Conservation (phyloP, 2,329 filamentous ascomycete species). For the Juglanconis sp. region DNA sequence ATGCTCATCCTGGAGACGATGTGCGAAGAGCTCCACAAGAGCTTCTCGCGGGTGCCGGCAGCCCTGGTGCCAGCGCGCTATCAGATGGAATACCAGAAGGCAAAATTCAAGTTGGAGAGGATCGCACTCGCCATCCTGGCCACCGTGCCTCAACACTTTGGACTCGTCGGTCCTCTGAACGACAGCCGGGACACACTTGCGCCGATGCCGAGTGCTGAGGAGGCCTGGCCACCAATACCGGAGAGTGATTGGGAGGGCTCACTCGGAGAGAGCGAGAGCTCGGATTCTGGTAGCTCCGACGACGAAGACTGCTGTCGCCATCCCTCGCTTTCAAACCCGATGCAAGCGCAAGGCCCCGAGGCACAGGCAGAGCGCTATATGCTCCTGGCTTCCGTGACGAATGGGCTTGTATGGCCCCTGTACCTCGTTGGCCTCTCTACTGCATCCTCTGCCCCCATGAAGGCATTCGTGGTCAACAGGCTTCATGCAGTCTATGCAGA, state of each 20-base stretch:
- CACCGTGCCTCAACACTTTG: conserved; percentile 48
- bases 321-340: conserved; percentile 39
- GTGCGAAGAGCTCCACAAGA: conserved; percentile 39
- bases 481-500: conserved; percentile 43
- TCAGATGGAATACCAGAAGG: conserved; percentile 32
- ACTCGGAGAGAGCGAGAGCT: conserved; percentile 7
- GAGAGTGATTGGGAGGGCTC: neutral
- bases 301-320: conserved; percentile 22
- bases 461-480: conserved; percentile 42
- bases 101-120: conserved; percentile 36
- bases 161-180: conserved; percentile 41
- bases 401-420: conserved; percentile 49
- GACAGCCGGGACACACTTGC: conserved; percentile 25
- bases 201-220: conserved; percentile 19
- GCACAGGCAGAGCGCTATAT: conserved; percentile 44
- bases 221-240: conserved; percentile 6
- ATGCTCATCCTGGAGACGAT: conserved; percentile 48
- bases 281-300: neutral
- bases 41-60: conserved; percentile 19
- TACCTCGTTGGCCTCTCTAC: conserved; percentile 48
- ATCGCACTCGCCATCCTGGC: conserved; percentile 42
- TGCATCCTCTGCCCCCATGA: conserved; percentile 38
- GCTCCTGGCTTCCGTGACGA: conserved; percentile 45
- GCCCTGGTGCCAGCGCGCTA: conserved; percentile 8
- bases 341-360: conserved; percentile 31